Base-by-base conservation (phyloP, 441 rosid species). In the Gossypium laxum region DNA sequence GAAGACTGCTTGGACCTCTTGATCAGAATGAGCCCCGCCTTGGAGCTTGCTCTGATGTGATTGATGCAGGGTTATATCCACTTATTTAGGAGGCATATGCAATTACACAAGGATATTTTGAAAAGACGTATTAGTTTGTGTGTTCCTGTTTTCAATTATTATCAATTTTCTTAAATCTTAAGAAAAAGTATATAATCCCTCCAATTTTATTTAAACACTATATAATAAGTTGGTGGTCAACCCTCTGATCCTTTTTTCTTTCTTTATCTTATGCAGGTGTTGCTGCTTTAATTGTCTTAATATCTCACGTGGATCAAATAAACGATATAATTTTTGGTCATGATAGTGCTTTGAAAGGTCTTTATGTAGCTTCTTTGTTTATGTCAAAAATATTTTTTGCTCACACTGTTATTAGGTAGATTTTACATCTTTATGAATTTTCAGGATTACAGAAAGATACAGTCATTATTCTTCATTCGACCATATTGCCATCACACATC, bases 301-400 rank as follows among this genome's bases (percentile, higher is more conserved):
- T 84, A 68, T 85, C 96, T 67, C 87, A 87, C 54, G 87, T 71
- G 52, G 90, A 88, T 79, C 90, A 91, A 75, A 77, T 86, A 15
- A 69, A 82, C 69, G 88, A 86, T 74, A 61, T 85, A 52, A 63
- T 88, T 70, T 86, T 84, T 71, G 89, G 93, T 67, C 82, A 78
- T 1, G 88, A 85, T 66, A 88, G 91, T 73, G 81, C 81, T 77
- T 52, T 82, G 22, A 86, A 80, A 89, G 97, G 97, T 93, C 14
- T 21, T 62, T 12, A 18, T 38, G 2, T 52, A 72, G 51, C 38
- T 65, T 75, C 60, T 72, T 67, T 68, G 41, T 24, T 50, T 21
- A 21, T 21, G 57, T 28, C 52, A 57, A 24, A 32, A 62, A 21
- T 45, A 18, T 1, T 41, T 56, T 38, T 8, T 69, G 34, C 47